These are phyloP conservation scores for Neopestalotiopsis clavispora DNA, from an alignment of 2,329 filamentous ascomycete genomes.

Conservation along the genomic window DNA sequence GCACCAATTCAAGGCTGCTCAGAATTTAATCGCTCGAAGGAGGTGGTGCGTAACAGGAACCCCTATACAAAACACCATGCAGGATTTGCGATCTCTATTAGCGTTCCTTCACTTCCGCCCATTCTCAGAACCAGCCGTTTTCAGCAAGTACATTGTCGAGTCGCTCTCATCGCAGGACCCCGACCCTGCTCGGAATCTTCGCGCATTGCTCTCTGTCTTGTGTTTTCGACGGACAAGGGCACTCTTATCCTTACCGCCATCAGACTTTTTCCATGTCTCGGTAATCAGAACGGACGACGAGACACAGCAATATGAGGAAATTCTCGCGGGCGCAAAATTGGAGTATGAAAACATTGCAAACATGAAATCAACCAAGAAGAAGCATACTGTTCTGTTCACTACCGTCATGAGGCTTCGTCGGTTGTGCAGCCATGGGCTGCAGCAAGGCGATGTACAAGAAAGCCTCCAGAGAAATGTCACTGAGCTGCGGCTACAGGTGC, in stretches of 20 bases:
- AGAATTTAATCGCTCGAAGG: constrained; percentile 26
- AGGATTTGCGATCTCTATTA: constrained; percentile 41
- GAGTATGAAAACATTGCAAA: constrained; percentile 8
- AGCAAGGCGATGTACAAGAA: background rate
- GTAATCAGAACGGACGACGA: background rate
- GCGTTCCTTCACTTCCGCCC: constrained; percentile 33
- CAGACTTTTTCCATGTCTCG: constrained; percentile 3
- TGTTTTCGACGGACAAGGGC: constrained; percentile 20
- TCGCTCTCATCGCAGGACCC: constrained; percentile 13
- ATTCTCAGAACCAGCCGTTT: constrained; percentile 22
- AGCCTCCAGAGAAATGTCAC: background rate
- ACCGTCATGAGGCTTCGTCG: background rate
- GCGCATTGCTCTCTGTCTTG: background rate
- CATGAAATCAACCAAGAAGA: background rate
- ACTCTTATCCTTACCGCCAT: constrained; percentile 13
- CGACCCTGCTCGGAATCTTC: constrained; percentile 17
- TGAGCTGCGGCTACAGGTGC: background rate
- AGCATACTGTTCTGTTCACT: background rate
- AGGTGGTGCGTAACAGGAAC: constrained; percentile 38
- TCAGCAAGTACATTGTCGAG: constrained; percentile 22
- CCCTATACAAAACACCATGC: constrained; percentile 42
- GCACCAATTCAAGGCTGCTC: constrained; percentile 32
- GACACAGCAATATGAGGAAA: constrained; percentile 6
- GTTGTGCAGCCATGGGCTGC: background rate
- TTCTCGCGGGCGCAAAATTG: constrained; percentile 10